Evolutionary conservation across 495 filamentous ascomycete species (phyloP).

Genomic region (Hypoxylon lenormandii): DNA sequence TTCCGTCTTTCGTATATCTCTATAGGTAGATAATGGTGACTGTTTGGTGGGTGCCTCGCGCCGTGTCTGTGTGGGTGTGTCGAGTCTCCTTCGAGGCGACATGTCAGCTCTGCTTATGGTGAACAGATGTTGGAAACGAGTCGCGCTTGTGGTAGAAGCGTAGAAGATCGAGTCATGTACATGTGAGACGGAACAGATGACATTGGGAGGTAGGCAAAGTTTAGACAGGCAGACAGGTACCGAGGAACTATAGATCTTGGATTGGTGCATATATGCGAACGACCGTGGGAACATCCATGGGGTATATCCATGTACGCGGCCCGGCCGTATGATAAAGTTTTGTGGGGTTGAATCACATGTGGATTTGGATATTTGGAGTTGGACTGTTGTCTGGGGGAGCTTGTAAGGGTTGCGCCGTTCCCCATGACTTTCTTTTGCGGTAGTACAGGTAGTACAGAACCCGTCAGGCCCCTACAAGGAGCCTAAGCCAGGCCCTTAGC

Average conservation of each 20-base stretch:
- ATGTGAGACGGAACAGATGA: not conserved
- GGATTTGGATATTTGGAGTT: constrained; percentile 11
- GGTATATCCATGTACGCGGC: too few relatives aligned
- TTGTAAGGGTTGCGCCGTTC: not conserved
- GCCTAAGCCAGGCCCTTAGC: too few relatives aligned
- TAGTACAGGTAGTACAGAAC: too few relatives aligned
- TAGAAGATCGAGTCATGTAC: not conserved
- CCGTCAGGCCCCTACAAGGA: too few relatives aligned
- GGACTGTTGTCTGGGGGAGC: not conserved
- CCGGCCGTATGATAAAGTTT: constrained; percentile 25
- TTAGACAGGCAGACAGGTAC: not conserved
- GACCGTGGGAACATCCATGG: too few relatives aligned
- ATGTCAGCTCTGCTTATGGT: not conserved
- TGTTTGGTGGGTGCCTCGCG: too few relatives aligned
- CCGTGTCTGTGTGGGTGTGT: not conserved
- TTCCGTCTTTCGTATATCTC: too few relatives aligned
- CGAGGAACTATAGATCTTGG: not conserved
- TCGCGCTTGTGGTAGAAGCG: not conserved
- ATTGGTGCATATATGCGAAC: not conserved
- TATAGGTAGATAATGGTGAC: too few relatives aligned
- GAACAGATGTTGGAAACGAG: not conserved
- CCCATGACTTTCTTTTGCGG: not conserved
- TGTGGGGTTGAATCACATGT: constrained; percentile 43
- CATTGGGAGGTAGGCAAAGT: not conserved
- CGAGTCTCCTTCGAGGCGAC: too few relatives aligned